Conservation (phyloP, 371 early-diverging fungal genomes). For the Apophysomyces variabilis region DNA sequence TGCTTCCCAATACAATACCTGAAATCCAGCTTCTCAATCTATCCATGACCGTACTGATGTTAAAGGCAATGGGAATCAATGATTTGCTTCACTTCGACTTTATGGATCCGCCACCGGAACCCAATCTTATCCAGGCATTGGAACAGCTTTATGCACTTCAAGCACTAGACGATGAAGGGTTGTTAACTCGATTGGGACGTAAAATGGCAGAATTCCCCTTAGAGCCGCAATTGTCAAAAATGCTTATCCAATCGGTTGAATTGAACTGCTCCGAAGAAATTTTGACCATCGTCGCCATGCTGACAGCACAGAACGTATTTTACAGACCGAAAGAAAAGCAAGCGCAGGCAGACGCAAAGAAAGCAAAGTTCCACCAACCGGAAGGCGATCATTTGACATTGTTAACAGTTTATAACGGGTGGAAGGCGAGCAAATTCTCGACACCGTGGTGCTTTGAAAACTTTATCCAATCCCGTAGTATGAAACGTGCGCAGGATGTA, state of each 20-base stretch:
- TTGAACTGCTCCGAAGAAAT: constrained; percentile 95
- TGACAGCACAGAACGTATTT: constrained; percentile 91
- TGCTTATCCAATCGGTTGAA: constrained; percentile 90
- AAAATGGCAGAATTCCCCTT: constrained; percentile 99
- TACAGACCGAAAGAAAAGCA: constrained; percentile 97
- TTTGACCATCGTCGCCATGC: constrained; percentile 96
- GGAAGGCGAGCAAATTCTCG: constrained; percentile 87
- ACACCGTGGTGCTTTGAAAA: constrained; percentile 98
- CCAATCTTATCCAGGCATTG: constrained; percentile 92
- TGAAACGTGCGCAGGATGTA: constrained; percentile 92
- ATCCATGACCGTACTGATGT: constrained; percentile 86
- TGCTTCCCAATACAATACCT: constrained; percentile 95
- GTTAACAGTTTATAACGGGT: constrained; percentile 94
- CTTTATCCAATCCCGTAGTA: constrained; percentile 87
- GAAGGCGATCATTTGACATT: constrained; percentile 98
- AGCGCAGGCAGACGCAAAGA: constrained; percentile 91
- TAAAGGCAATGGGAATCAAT: constrained; percentile 97
- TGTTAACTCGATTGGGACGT: constrained; percentile 89
- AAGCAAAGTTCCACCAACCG: constrained; percentile 96
- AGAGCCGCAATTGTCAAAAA: constrained; percentile 92
- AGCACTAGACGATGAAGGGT: constrained; percentile 93
- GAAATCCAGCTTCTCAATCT: constrained; percentile 98
- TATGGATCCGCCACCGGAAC: constrained; percentile 96
- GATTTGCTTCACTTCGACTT: constrained; percentile 96
- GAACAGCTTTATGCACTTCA: constrained; percentile 93